phyloP scores from a whole-genome alignment of 228 moss, liverwort and hornwort species.

The Sphagnum magellanicum region DNA sequence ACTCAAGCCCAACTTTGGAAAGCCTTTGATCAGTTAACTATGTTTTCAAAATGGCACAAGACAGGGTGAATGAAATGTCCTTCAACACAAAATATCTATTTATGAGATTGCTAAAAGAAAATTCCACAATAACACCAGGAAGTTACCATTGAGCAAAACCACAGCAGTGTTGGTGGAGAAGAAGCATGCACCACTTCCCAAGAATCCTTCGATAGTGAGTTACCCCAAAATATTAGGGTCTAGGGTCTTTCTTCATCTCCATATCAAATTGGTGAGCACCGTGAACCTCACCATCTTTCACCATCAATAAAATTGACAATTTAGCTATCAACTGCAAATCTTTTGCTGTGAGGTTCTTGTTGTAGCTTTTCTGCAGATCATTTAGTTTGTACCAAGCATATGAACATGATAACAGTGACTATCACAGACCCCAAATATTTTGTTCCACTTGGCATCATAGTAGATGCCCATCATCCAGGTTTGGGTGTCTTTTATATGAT shows the following conservation, averaged over 20 bases:
- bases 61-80: too few species aligned
- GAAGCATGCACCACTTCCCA: slow-evolving; percentile 70
- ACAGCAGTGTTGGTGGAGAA: too few species aligned
- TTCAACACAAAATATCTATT: too few species aligned
- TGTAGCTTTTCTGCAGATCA: slow-evolving; percentile 91
- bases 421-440: slow-evolving; percentile 92
- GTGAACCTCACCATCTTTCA: slow-evolving; percentile 86
- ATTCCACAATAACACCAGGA: too few species aligned
- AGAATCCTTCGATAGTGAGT: slow-evolving; percentile 77
- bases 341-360: slow-evolving; percentile 88
- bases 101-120: too few species aligned
- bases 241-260: slow-evolving; percentile 95
- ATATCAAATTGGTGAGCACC: slow-evolving; percentile 97
- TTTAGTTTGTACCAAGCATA: slow-evolving; percentile 99
- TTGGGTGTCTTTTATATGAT: slow-evolving; percentile 96
- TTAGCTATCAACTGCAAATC: slow-evolving; percentile 96
- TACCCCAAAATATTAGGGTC: slow-evolving; percentile 65
- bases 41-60: too few species aligned
- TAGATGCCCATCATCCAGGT: slow-evolving; percentile 98
- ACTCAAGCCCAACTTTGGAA: too few species aligned
- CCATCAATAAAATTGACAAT: slow-evolving; percentile 78
- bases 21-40: too few species aligned
- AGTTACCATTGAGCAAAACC: too few species aligned
- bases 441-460: slow-evolving; percentile 79
- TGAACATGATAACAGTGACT: slow-evolving; percentile 77